Conservation (phyloP, 2,329 filamentous ascomycete species). For the Pseudogymnoascus sp. region DNA sequence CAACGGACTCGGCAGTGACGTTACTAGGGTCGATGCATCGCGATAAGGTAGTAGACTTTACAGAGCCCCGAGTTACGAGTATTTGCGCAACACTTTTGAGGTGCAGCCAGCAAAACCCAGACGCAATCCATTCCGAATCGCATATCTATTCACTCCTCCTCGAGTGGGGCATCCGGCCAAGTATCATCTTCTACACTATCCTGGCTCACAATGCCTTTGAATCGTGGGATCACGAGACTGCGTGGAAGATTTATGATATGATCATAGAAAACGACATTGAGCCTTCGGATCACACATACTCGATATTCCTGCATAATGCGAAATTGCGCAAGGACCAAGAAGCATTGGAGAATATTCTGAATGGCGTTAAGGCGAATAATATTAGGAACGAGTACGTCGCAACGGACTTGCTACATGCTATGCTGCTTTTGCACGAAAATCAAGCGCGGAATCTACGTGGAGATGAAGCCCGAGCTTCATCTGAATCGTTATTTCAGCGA, state of each 20-base stretch:
- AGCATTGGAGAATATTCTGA: conserved; percentile 49
- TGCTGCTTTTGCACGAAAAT: conserved; percentile 37
- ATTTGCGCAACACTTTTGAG: conserved; percentile 43
- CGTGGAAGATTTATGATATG: conserved; percentile 58
- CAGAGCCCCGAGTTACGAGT: conserved; percentile 42
- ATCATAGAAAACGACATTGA: conserved; percentile 53
- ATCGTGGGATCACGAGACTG: conserved; percentile 55
- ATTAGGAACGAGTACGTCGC: conserved; percentile 43
- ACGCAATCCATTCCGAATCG: conserved; percentile 42
- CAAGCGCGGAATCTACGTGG: conserved; percentile 1
- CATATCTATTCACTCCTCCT: conserved; percentile 51
- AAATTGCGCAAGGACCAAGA: conserved; percentile 39
- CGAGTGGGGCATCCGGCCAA: conserved; percentile 55
- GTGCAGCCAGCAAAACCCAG: conserved; percentile 27
- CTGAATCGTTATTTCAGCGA: conserved; percentile 16
- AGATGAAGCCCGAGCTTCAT: conserved; percentile 15
- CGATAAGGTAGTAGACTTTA: conserved; percentile 40
- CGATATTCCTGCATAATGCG: conserved; percentile 64
- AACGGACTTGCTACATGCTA: conserved; percentile 47
- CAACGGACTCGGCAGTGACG: conserved; percentile 39
- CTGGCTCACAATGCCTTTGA: conserved; percentile 66
- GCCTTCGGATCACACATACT: conserved; percentile 61
- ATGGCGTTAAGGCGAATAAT: conserved; percentile 42
- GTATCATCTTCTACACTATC: conserved; percentile 57
- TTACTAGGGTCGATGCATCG: conserved; percentile 36